Conservation (phyloP, 2,329 filamentous ascomycete species). For the Fusarium pseudoanthophilum region DNA sequence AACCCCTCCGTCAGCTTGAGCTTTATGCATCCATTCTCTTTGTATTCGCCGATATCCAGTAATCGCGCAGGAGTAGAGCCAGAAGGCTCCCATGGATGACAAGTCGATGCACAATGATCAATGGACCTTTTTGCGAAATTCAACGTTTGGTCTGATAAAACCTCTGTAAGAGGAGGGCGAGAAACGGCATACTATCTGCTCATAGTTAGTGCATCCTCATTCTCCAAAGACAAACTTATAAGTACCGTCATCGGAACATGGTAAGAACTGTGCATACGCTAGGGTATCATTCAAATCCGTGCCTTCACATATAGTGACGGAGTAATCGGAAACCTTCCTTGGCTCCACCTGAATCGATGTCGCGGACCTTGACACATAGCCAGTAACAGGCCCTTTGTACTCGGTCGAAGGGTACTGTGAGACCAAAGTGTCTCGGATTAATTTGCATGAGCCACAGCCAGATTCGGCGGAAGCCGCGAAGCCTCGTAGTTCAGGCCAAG, state of each 20-base stretch:
- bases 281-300: too few species aligned
- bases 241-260: neutral
- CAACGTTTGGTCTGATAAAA: neutral
- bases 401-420: neutral
- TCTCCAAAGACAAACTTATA: neutral
- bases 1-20: neutral
- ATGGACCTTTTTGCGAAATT: neutral
- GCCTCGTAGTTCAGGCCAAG: neutral
- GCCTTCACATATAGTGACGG: rapidly evolving
- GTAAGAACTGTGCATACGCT: neutral
- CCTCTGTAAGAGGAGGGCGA: neutral
- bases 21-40: neutral
- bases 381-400: neutral
- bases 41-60: rapidly evolving
- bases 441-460: neutral
- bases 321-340: neutral
- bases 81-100: neutral
- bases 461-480: neutral
- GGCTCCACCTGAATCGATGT: rapidly evolving
- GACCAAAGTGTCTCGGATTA: neutral
- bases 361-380: neutral
- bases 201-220: neutral
- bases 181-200: neutral
- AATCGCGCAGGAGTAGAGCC: neutral
- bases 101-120: neutral